Conservation (phyloP, 2,329 filamentous ascomycete species). For the Thelonectria discophora region DNA sequence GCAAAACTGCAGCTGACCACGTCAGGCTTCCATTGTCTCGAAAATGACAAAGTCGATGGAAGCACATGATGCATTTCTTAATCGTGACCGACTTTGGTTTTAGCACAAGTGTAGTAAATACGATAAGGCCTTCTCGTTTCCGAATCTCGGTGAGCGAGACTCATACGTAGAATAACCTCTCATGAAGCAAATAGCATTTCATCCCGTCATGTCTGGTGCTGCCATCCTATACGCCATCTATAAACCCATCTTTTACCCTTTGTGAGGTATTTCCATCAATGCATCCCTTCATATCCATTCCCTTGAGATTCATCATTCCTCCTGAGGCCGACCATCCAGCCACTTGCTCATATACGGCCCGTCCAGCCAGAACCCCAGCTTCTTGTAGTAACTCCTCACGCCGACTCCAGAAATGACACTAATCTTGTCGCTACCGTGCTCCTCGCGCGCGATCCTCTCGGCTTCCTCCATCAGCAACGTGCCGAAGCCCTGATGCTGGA, state of each 20-base stretch:
- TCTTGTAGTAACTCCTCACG: conserved; percentile 92
- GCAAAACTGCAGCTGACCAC: background rate
- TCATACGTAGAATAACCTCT: background rate
- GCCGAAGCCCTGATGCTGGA: conserved; percentile 97
- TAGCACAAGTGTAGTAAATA: too few species aligned
- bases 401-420: conserved; percentile 98
- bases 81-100: too few species aligned
- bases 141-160: too few species aligned
- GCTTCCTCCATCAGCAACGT: conserved; percentile 98
- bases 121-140: too few species aligned
- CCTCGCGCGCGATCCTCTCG: conserved; percentile 90
- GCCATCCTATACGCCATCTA: conserved; percentile 35
- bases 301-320: conserved; percentile 25
- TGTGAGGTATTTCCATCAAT: conserved; percentile 30
- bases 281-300: background rate
- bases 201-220: conserved; percentile 16
- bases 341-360: conserved; percentile 84
- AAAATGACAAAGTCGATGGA: too few species aligned
- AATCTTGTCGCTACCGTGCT: conserved; percentile 93
- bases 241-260: conserved; percentile 30
- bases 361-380: conserved; percentile 92
- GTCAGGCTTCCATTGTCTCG: background rate
- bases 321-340: conserved; percentile 58
- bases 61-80: too few species aligned
- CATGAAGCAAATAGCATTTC: background rate